These are phyloP conservation scores for Pseudocercospora fijiensis DNA, from an alignment of 2,329 filamentous ascomycete genomes.

Conservation along the genomic window DNA sequence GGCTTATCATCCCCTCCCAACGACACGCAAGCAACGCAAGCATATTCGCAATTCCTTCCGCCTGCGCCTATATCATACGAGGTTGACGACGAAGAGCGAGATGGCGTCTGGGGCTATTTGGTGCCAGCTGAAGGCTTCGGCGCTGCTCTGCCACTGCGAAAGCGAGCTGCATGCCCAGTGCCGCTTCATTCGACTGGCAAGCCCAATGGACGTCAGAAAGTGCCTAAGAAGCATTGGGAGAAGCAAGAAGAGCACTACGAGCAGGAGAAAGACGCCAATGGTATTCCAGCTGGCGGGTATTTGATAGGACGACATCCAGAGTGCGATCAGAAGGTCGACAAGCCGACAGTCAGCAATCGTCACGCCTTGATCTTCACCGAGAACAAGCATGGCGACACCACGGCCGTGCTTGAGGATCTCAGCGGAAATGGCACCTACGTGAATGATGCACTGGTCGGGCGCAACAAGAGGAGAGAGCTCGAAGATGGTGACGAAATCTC, in stretches of 20 bases:
- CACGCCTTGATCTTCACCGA: conserved; percentile 70
- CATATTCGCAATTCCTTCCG: conserved; percentile 77
- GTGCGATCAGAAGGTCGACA: conserved; percentile 70
- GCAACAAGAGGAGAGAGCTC: conserved; percentile 86
- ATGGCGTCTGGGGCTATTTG: conserved; percentile 95
- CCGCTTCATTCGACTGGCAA: conserved; percentile 44
- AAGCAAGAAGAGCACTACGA: conserved; percentile 64
- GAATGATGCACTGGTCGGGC: conserved; percentile 85
- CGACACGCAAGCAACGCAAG: conserved; percentile 61
- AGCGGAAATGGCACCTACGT: conserved; percentile 97
- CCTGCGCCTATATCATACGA: conserved; percentile 72
- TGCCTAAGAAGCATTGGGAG: conserved; percentile 55
- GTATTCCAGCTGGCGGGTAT: conserved; percentile 74
- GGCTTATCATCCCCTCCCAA: conserved; percentile 64
- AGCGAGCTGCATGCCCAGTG: conserved; percentile 67
- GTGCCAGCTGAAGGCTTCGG: conserved; percentile 65
- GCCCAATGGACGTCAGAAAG: conserved; percentile 46
- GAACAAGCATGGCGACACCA: conserved; percentile 56
- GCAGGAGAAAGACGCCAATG: conserved; percentile 49
- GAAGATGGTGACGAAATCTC: conserved; percentile 88
- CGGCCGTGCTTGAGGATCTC: conserved; percentile 83
- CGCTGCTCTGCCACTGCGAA: conserved; percentile 70
- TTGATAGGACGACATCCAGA: conserved; percentile 90
- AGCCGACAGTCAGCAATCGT: conserved; percentile 82
- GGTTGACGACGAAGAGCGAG: conserved; percentile 76